Base-by-base conservation (phyloP, 768 basidiomycete species). In the Lyophyllum shimeji region DNA sequence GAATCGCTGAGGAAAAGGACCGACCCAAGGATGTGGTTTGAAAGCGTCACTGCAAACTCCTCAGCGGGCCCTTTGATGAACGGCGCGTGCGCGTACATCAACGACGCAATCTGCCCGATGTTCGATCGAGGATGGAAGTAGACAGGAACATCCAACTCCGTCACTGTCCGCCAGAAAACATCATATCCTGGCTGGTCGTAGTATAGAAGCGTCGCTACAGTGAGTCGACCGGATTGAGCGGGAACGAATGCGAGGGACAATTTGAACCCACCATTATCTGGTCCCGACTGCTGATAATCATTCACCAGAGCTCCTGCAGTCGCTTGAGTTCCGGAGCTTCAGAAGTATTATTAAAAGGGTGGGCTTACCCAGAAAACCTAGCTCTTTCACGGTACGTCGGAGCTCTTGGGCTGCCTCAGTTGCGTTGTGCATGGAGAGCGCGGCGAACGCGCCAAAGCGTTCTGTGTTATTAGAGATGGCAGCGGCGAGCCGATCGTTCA, bases 361-460 rank as follows among this genome's bases (percentile, higher is more conserved):
- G 24, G 27, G 53, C 46, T 9, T 37, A 69, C 73, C 76, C 15
- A 77, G 55, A 31, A 77, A 73, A 17, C 77, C 77, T 1, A 78
- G 68, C 40, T 77, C 70, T 8, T 65, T 60, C 4, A 78, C 72
- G 1, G 76, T 50, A 31, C 76, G 73, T 7, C 69, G 69, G n/a
- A 79, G 63, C 47, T 79, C 76, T 18, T 67, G 63, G 4, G 71
- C 73, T 1, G 76, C 77, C 23, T 61, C 63, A 0, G 73, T 71
- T 15, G 76, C 74, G 50, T 79, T 74, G 46, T 78, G 75, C 77
- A 79, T 79, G 2, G 76, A 65, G 7, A 79, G 53, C 3, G 76
- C 61, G 7, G 75, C 77, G 57, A 78, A 78, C 4, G 62, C 76
- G 6, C 75, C 76, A 45, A 79, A 78, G 5, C 76, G 67, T 18